phyloP scores from a whole-genome alignment of 306 rosid species.

The apple (Malus domestica) region ASM211411v1 NC_041790.1:10743501-10744000 shows the following conservation, averaged over 20 bases:
- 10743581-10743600: constrained; percentile 61
- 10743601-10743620: constrained; percentile 89
- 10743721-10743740: constrained; percentile 89
- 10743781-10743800: constrained; percentile 92
- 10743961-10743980: not conserved
- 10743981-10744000: not conserved
- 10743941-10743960: not conserved
- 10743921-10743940: not conserved
- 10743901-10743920: not conserved
- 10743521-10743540: not conserved
- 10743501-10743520: constrained; percentile 5
- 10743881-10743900: not conserved
- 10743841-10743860: constrained; percentile 89
- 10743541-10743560: constrained; percentile 3
- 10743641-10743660: constrained; percentile 98
- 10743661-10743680: constrained; percentile 98
- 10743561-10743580: not conserved
- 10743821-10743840: constrained; percentile 99
- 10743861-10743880: constrained; percentile 18
- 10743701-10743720: constrained; percentile 95
- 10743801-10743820: constrained; percentile 90
- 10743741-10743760: constrained; percentile 92
- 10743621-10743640: constrained; percentile 92
- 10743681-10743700: constrained; percentile 98
- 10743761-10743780: constrained; percentile 99